Percentiles rank a stretch among this genome's conserved stretches.
phyloP scores from a whole-genome alignment of 2,329 filamentous ascomycete genomes.

The Fusarium scirpi region DNA sequence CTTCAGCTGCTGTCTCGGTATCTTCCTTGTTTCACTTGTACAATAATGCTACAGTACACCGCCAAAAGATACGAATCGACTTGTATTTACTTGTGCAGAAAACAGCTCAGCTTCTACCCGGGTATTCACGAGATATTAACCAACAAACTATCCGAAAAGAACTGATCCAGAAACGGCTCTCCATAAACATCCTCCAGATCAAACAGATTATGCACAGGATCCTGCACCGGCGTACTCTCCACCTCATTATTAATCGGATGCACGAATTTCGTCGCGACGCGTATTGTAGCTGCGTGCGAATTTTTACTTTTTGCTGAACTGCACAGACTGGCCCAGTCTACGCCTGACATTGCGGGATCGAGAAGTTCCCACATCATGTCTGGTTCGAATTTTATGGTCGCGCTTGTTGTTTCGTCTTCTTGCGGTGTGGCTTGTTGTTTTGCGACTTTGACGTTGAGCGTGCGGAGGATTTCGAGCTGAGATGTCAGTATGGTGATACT shows the following conservation, averaged over 20 bases:
- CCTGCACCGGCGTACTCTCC: not conserved
- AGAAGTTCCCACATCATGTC: slow-evolving; percentile 44
- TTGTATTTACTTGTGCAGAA: no score
- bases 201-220: slow-evolving; percentile 14
- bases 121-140: slow-evolving; percentile 24
- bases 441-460: slow-evolving; percentile 25
- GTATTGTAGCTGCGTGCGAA: slow-evolving; percentile 28
- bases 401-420: not conserved
- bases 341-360: slow-evolving; percentile 20
- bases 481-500: rapidly evolving
- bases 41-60: not conserved
- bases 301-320: not conserved
- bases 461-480: slow-evolving; percentile 34
- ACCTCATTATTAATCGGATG: slow-evolving; percentile 31
- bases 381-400: slow-evolving; percentile 37
- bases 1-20: no score
- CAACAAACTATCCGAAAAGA: slow-evolving; percentile 40
- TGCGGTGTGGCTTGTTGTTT: slow-evolving; percentile 5
- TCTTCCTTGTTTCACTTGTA: not conserved
- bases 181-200: slow-evolving; percentile 34
- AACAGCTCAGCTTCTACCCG: no score
- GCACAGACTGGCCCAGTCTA: not conserved
- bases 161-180: slow-evolving; percentile 40
- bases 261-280: slow-evolving; percentile 43
- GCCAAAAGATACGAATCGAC: not conserved